Percentiles rank a stretch among this genome's conserved stretches.
These are phyloP conservation scores for Earliella scabrosa DNA, from an alignment of 1,284 basidiomycete species.

Conservation along the genomic window DNA sequence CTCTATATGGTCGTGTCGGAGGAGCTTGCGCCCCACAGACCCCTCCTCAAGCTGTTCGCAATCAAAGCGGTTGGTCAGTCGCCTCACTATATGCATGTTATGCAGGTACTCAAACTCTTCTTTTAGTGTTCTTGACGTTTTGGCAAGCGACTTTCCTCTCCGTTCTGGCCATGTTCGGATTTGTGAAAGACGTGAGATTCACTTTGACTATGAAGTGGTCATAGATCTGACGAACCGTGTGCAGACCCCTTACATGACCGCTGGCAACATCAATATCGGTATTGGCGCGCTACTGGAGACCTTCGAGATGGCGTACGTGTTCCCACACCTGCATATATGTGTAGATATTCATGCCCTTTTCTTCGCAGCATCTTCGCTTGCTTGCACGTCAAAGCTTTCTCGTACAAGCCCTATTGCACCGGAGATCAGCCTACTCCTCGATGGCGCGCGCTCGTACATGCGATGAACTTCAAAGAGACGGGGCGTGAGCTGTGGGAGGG, in stretches of 20 bases:
- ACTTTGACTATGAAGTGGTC: background rate
- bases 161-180: conserved; percentile 59
- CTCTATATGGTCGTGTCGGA: conserved; percentile 66
- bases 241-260: conserved; percentile 70
- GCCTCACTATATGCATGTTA: background rate
- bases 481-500: conserved; percentile 62
- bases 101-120: background rate
- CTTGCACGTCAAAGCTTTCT: conserved; percentile 77
- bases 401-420: conserved; percentile 65
- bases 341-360: background rate
- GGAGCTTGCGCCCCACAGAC: conserved; percentile 62
- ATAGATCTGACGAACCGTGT: background rate
- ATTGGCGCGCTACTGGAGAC: conserved; percentile 72
- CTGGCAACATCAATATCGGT: conserved; percentile 76
- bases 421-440: conserved; percentile 48
- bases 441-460: conserved; percentile 60
- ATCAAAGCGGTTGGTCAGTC: conserved; percentile 72
- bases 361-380: conserved; percentile 62
- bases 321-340: background rate
- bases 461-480: conserved; percentile 71
- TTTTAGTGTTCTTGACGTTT: conserved; percentile 74
- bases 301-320: conserved; percentile 75
- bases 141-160: conserved; percentile 76
- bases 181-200: conserved; percentile 66
- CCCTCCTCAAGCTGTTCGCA: conserved; percentile 74